Base-by-base conservation (phyloP, 352 stramenopile species). In the Pythium plurisporium region DNA sequence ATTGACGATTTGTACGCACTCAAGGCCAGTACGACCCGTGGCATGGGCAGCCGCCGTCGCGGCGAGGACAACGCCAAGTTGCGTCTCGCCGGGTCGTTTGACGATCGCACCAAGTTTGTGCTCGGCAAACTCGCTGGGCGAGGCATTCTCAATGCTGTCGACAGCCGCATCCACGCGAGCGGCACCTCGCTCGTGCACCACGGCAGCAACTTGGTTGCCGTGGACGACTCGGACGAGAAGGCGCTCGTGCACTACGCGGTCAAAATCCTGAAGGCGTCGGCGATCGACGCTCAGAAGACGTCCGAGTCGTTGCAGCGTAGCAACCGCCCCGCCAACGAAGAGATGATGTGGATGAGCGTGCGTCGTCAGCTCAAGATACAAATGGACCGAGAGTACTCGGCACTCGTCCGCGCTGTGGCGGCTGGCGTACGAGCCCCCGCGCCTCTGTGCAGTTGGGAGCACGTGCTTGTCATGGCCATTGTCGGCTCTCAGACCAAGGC, bases 201-300 rank as follows among this genome's bases (percentile, higher is more conserved):
- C 52, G 76, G 67, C 9, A 71, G 74, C 47, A 89, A 91, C 45
- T 6, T 40, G 14, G 67, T 67, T 17, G 66, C 66, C 7, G 47
- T 47, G 19, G 65, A 72, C 22, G 49, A 57, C 15, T 67, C 87
- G 36, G 70, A 79, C 45, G 68, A 70, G 25, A 64, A 25, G 6
- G 20, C 72, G 5, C 69, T 74, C 26, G 66, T 87, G 31, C 89
- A 86, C 53, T 67, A 80, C 53, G 78, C 73, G 4, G 71, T 83
- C 65, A 91, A 94, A 71, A 72, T 94, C 40, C 87, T 91, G 71
- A 91, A 90, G 64, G 77, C 69, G 3, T 70, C 66, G 37, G 60
- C 76, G 22, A 70, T 58, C 4, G 80, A 87, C 25, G 82, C 79
- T 33, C 61, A 52, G 70, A 57, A 55, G 45, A 73, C 33, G 55